Conservation (phyloP, 2,329 filamentous ascomycete species). For the Hypoxylon sp. region DNA sequence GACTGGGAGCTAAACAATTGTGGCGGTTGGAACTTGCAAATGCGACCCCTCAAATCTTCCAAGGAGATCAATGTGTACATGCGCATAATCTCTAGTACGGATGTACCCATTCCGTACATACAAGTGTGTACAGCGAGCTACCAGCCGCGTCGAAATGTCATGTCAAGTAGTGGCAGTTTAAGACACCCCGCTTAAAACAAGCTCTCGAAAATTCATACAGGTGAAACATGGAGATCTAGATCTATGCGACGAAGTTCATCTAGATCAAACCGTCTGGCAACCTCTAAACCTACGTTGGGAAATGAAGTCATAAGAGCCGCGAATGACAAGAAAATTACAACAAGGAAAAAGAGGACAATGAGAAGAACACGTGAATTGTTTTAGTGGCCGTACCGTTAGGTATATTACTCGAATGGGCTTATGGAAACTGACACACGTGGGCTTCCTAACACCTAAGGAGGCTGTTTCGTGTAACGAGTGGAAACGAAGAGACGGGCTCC, state of each 20-base stretch:
- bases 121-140: background rate
- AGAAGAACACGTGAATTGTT: slow-evolving; percentile 30
- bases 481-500: slow-evolving; percentile 21
- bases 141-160: slow-evolving; percentile 12
- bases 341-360: slow-evolving; percentile 18
- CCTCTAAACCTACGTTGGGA: slow-evolving; percentile 1
- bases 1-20: slow-evolving; percentile 2
- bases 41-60: slow-evolving; percentile 26
- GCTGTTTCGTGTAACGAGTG: slow-evolving; percentile 39
- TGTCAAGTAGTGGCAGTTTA: slow-evolving; percentile 15
- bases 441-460: slow-evolving; percentile 25
- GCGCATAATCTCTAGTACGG: slow-evolving; percentile 10
- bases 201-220: slow-evolving; percentile 9
- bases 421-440: slow-evolving; percentile 35
- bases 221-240: slow-evolving; percentile 34
- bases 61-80: background rate
- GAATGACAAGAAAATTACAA: slow-evolving; percentile 17
- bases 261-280: slow-evolving; percentile 18
- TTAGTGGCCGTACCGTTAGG: slow-evolving; percentile 19
- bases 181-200: slow-evolving; percentile 22
- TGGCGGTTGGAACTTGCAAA: slow-evolving; percentile 5
- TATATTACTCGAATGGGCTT: slow-evolving; percentile 28
- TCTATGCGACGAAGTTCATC: slow-evolving; percentile 29
- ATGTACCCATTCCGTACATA: slow-evolving; percentile 19
- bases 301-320: slow-evolving; percentile 32